Conservation (phyloP, 257 asterid genomes). For the Linaria vulgaris region DNA sequence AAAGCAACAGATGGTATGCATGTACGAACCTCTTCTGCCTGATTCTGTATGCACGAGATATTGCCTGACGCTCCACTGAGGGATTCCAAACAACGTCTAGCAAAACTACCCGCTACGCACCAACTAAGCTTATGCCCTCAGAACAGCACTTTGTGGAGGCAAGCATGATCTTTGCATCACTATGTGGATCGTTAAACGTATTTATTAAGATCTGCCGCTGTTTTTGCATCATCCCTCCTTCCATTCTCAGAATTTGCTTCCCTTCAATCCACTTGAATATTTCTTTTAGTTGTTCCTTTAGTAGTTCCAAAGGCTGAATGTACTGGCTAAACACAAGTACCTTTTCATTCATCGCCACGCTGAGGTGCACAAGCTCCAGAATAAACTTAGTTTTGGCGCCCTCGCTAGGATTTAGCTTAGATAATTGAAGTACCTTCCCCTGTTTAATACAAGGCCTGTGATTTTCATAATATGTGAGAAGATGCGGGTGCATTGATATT, state of each 20-base stretch:
- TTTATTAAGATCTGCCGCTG: background rate
- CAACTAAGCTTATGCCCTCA: conserved; percentile 13
- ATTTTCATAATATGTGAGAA: background rate
- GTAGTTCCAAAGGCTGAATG: background rate
- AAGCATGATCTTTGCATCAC: background rate
- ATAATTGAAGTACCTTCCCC: background rate
- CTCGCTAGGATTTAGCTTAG: background rate
- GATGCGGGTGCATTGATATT: background rate
- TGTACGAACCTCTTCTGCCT: conserved; percentile 9
- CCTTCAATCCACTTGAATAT: background rate
- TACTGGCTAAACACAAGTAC: background rate
- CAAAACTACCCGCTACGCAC: conserved; percentile 11
- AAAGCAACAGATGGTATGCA: conserved; percentile 18
- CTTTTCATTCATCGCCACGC: too few species aligned
- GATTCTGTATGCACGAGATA: too few species aligned
- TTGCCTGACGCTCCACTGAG: too few species aligned
- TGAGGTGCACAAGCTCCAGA: background rate
- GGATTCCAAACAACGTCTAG: too few species aligned
- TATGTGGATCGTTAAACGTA: background rate
- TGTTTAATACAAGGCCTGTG: background rate
- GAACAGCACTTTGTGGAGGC: conserved; percentile 20
- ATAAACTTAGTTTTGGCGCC: background rate
- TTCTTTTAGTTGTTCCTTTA: background rate
- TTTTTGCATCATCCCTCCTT: background rate
- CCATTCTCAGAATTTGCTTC: background rate